Conservation (phyloP, 2,329 filamentous ascomycete species). For the Colletotrichum liaoningense region DNA sequence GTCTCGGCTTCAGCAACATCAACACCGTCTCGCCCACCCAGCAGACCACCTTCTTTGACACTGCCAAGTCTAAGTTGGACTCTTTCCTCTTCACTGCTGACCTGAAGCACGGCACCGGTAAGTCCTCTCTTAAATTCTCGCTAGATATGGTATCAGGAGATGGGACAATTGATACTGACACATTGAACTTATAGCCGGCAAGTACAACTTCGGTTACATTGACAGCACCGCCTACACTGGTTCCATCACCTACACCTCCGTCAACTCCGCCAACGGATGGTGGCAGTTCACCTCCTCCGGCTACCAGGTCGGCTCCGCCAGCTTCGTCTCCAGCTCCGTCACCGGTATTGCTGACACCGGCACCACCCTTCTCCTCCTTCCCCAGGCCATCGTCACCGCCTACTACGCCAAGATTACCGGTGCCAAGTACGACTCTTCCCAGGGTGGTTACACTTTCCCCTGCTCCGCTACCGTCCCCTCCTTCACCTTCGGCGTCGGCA, state of each 20-base stretch:
- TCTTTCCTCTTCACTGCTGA: constrained; percentile 35
- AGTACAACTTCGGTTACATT: constrained; percentile 58
- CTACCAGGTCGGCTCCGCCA: constrained; percentile 37
- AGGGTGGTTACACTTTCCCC: constrained; percentile 52
- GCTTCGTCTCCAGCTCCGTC: constrained; percentile 29
- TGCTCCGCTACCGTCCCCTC: constrained; percentile 56
- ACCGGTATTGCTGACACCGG: constrained; percentile 42
- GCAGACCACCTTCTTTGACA: constrained; percentile 43
- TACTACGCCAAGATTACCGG: constrained; percentile 42
- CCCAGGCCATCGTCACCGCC: constrained; percentile 37
- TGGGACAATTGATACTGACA: not conserved
- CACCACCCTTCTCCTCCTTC: constrained; percentile 43
- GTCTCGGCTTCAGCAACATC: constrained; percentile 69
- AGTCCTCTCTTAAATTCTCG: constrained; percentile 53
- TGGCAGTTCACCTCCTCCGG: constrained; percentile 66
- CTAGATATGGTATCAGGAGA: constrained; percentile 43
- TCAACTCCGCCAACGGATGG: constrained; percentile 68
- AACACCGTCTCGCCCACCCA: constrained; percentile 47
- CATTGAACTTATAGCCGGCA: constrained; percentile 45
- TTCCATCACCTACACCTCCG: constrained; percentile 65
- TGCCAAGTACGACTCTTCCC: constrained; percentile 37
- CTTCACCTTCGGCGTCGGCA: constrained; percentile 55
- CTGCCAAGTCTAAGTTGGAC: constrained; percentile 33
- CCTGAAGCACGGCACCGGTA: constrained; percentile 34
- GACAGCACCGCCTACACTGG: constrained; percentile 68